Conservation (phyloP, 345 rosid species). For the Arabidopsis arenosa region DNA sequence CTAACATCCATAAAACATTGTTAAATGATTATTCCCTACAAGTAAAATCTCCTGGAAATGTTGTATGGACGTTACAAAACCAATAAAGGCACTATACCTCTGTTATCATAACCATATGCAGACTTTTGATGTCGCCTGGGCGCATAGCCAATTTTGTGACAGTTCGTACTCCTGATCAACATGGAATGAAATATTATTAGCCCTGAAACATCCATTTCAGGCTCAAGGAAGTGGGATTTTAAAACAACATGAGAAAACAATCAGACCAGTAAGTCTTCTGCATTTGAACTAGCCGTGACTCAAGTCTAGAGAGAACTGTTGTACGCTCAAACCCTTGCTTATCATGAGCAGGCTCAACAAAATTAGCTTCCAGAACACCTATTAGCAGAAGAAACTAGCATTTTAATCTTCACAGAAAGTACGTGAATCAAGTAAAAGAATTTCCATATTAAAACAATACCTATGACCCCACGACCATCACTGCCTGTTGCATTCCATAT, state of each 20-base stretch:
- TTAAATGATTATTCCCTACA: conserved; percentile 28
- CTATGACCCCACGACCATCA: conserved; percentile 96
- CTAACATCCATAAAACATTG: conserved; percentile 44
- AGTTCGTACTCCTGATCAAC: conserved; percentile 57
- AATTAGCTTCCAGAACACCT: conserved; percentile 96
- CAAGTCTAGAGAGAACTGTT: conserved; percentile 86
- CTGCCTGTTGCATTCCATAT: conserved; percentile 92
- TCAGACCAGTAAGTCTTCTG: conserved; percentile 86
- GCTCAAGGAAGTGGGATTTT: conserved; percentile 4
- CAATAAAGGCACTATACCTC: conserved; percentile 49
- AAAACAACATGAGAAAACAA: conserved; percentile 9
- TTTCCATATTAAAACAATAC: conserved; percentile 46
- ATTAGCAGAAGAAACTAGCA: conserved; percentile 36
- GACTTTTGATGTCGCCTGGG: conserved; percentile 55
- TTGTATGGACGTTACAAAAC: conserved; percentile 16
- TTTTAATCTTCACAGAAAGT: conserved; percentile 22
- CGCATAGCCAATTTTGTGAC: conserved; percentile 89
- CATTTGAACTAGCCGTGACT: conserved; percentile 74
- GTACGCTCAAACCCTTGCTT: conserved; percentile 97
- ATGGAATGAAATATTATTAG: conserved; percentile 30
- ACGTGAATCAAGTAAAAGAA: conserved; percentile 1
- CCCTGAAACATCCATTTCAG: conserved; percentile 19
- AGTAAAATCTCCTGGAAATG: background rate
- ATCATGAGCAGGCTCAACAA: conserved; percentile 97
- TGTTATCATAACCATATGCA: conserved; percentile 39